Conservation (phyloP, 495 filamentous ascomycete species). For the Tuber indicum region DNA sequence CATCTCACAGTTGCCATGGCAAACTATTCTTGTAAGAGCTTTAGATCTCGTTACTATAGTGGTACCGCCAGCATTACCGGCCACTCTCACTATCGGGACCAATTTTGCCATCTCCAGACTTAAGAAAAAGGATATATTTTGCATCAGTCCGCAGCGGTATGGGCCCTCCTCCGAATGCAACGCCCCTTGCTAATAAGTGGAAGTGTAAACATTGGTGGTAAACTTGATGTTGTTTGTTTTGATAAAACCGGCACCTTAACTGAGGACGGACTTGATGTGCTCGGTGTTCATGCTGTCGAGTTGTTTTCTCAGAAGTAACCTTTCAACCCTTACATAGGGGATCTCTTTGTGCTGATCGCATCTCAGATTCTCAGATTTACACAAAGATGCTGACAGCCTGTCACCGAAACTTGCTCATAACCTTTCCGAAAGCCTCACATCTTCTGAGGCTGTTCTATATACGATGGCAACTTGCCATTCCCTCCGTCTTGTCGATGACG, state of each 20-base stretch:
- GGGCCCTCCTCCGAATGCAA: conserved; percentile 11
- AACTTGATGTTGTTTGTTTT: conserved; percentile 93
- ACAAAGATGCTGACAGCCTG: conserved; percentile 52
- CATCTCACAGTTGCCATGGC: conserved; percentile 60
- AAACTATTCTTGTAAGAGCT: conserved; percentile 82
- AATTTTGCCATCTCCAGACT: conserved; percentile 87
- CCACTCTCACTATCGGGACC: conserved; percentile 91
- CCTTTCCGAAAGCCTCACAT: conserved; percentile 55
- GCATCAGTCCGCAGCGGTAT: conserved; percentile 85
- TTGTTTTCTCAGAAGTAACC: conserved; percentile 18
- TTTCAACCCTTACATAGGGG: neutral
- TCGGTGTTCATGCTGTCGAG: conserved; percentile 73
- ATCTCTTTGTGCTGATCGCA: conserved; percentile 18
- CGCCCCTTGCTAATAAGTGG: neutral
- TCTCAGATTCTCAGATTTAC: conserved; percentile 56
- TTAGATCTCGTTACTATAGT: conserved; percentile 97
- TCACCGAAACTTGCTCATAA: conserved; percentile 52
- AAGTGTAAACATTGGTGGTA: conserved; percentile 89
- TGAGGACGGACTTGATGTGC: conserved; percentile 92
- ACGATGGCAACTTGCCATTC: conserved; percentile 99
- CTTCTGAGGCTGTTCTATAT: conserved; percentile 66
- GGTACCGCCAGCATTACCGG: conserved; percentile 92
- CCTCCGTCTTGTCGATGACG: conserved; percentile 73
- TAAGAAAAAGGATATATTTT: conserved; percentile 84
- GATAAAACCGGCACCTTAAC: conserved; percentile 98